phyloP scores from a whole-genome alignment of 306 rosid species.

The Castanea sativa region DNA sequence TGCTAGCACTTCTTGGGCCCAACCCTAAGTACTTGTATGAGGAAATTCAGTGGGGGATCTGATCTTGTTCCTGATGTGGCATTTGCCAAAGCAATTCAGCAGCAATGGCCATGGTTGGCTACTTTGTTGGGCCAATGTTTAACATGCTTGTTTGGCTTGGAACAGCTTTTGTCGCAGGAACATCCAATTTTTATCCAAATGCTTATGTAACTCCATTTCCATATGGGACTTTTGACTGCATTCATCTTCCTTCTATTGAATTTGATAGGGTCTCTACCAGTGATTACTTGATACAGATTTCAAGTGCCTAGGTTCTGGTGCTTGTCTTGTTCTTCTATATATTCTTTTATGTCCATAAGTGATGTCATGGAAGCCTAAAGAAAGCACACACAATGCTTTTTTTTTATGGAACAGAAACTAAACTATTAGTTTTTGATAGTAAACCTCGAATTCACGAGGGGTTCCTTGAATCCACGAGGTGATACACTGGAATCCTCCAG shows the following conservation, averaged over 20 bases:
- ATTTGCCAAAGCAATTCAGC: too few species aligned
- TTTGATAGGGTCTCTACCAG: conserved; percentile 88
- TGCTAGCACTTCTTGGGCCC: conserved; percentile 76
- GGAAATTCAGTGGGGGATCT: conserved; percentile 80
- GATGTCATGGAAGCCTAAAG: too few species aligned
- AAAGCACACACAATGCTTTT: too few species aligned
- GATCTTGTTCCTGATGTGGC: conserved; percentile 89
- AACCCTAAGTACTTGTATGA: conserved; percentile 81
- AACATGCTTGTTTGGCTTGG: conserved; percentile 99
- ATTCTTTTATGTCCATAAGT: conserved; percentile 57
- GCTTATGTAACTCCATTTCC: conserved; percentile 74
- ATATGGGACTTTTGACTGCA: conserved; percentile 74
- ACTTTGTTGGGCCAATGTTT: conserved; percentile 97
- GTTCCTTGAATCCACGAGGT: too few species aligned
- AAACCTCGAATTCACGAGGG: too few species aligned
- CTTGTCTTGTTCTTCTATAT: conserved; percentile 84
- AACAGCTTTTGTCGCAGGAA: conserved; percentile 62
- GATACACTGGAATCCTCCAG: too few species aligned
- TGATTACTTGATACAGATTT: conserved; percentile 86
- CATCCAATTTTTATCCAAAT: conserved; percentile 66
- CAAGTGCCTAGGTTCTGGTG: conserved; percentile 94
- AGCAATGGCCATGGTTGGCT: conserved; percentile 34
- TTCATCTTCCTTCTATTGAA: conserved; percentile 85
- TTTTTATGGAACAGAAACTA: too few species aligned
- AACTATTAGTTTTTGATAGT: too few species aligned